Base-by-base conservation (phyloP, 163 green algal genomes). In the Dunaliella salina region DNA sequence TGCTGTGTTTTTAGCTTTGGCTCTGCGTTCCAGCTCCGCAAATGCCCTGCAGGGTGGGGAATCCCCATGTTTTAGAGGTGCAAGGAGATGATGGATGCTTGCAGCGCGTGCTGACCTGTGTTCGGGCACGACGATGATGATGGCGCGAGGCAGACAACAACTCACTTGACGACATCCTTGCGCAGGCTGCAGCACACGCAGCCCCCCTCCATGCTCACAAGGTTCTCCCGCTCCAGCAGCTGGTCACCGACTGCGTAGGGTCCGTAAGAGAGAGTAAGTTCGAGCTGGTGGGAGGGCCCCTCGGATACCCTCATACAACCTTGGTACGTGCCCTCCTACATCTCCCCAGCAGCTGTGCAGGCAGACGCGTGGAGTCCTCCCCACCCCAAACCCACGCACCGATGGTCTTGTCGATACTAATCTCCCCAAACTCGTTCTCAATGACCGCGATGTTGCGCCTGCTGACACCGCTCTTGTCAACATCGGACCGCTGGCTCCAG, bases 121-220 rank as follows among this genome's bases (percentile, higher is more conserved):
- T 8, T 50, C 40, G 40, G 40, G n/a, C n/a, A n/a, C n/a, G n/a
- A n/a, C n/a, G n/a, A n/a, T n/a, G n/a, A 50, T 50, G 8, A 50
- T 15, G 40, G 40, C 8, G 40, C 40, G 40, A 50, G 40, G 40
- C 40, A 50, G 3, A 8, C 3, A 8, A 33, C 67, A 11, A 57
- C 45, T 32, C 40, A 71, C 82, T 95, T 91, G 5, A 99, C 90
- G 30, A 99, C 95, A 91, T 98, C 95, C 82, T 96, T 96, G 30
- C 96, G 92, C 45, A 99, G 93, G 13, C 94, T 98, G 93, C 97
- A 99, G 93, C 97, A 99, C 24, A 98, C 90, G 91, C 97, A 99
- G 63, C 97, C 97, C 90, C 99, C 99, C 87, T 98, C 95, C 85
- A 99, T 91, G 1, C 91, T 93, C 1, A 98, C 91, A 30, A 98